phyloP scores from a whole-genome alignment of 2,329 filamentous ascomycete species.

The Trichoderma sp. region DNA sequence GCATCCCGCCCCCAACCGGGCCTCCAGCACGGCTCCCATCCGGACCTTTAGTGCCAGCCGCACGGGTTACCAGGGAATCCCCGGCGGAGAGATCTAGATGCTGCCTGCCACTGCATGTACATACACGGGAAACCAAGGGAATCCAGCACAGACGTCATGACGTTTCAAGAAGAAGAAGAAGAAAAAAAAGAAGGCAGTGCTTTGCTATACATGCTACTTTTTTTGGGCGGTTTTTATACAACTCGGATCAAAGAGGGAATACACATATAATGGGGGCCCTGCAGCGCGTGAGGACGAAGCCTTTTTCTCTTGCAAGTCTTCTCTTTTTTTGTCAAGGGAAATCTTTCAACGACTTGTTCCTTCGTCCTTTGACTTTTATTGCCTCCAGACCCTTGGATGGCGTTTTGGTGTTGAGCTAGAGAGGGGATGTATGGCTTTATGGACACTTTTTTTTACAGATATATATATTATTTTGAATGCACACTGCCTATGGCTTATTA shows the following conservation, averaged over 20 bases:
- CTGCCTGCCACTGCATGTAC: too few species aligned
- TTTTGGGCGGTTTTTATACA: not conserved
- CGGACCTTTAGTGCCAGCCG: slow-evolving; percentile 30
- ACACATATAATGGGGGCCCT: slow-evolving; percentile 1
- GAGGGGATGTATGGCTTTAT: slow-evolving; percentile 26
- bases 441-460: slow-evolving; percentile 9
- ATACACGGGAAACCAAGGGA: too few species aligned
- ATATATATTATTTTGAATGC: not conserved
- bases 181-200: slow-evolving; percentile 1
- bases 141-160: slow-evolving; percentile 10
- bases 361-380: slow-evolving; percentile 26
- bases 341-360: slow-evolving; percentile 22
- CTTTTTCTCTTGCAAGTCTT: slow-evolving; percentile 7
- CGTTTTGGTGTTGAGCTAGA: slow-evolving; percentile 28
- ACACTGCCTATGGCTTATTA: not conserved
- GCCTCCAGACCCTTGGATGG: slow-evolving; percentile 28
- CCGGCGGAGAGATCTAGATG: slow-evolving; percentile 17
- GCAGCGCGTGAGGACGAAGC: slow-evolving; percentile 19
- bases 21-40: slow-evolving; percentile 29
- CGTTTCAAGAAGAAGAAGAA: too few species aligned
- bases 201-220: not conserved
- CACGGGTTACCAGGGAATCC: slow-evolving; percentile 25
- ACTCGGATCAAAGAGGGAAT: not conserved
- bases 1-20: slow-evolving; percentile 23
- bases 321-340: not conserved